Percentiles rank a stretch among this genome's conserved stretches.
phyloP scores from a whole-genome alignment of 2,329 filamentous ascomycete genomes.

The Phyllosticta paracitricarpa region DNA sequence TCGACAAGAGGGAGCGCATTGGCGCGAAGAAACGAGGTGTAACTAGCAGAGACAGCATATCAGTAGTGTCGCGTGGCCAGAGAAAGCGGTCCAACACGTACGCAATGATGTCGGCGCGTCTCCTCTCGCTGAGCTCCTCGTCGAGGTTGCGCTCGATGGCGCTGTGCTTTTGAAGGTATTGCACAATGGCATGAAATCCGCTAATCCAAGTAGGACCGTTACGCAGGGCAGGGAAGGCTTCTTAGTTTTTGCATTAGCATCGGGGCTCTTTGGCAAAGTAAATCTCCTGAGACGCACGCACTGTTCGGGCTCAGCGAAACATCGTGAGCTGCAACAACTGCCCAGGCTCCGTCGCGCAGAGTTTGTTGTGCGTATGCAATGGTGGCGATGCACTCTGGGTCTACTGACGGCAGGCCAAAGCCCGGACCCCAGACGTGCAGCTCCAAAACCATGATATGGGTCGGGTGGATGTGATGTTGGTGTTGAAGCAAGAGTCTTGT shows the following conservation, averaged over 20 bases:
- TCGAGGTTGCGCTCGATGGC: constrained; percentile 21
- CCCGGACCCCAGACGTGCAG: constrained; percentile 87
- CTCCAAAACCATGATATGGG: constrained; percentile 44
- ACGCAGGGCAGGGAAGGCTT: constrained; percentile 47
- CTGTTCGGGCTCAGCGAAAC: constrained; percentile 57
- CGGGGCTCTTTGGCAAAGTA: neutral
- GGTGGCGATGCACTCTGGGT: constrained; percentile 78
- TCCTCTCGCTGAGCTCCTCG: constrained; percentile 19
- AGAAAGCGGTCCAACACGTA: constrained; percentile 13
- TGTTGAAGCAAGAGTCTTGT: neutral
- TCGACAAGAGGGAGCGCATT: constrained; percentile 72
- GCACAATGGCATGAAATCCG: constrained; percentile 53
- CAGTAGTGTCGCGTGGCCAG: constrained; percentile 12
- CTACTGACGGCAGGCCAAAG: constrained; percentile 81
- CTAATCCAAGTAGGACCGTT: constrained; percentile 47
- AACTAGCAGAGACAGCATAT: constrained; percentile 15
- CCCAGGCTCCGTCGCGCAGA: constrained; percentile 43
- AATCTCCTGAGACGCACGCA: constrained; percentile 14
- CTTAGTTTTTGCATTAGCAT: constrained; percentile 23
- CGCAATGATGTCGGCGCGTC: constrained; percentile 34
- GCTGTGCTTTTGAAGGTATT: constrained; percentile 39
- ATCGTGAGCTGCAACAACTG: constrained; percentile 41
- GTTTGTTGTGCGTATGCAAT: constrained; percentile 64
- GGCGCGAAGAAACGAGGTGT: constrained; percentile 59
- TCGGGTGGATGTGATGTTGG: neutral